Conservation (phyloP, 768 basidiomycete genomes). For the Termitomyces sp. region DNA sequence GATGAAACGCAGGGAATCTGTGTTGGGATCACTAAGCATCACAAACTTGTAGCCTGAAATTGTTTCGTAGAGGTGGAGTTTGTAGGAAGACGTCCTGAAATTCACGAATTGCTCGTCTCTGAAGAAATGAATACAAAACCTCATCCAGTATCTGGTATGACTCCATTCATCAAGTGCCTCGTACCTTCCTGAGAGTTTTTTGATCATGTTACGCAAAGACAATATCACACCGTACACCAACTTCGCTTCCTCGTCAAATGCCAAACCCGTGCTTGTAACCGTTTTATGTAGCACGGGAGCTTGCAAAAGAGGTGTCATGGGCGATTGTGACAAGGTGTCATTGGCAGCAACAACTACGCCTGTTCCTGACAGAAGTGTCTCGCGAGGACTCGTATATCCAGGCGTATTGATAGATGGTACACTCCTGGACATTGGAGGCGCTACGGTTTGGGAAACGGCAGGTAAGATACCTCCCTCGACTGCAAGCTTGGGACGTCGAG, state of each 20-base stretch:
- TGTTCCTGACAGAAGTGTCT: conserved; percentile 57
- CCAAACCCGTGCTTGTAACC: conserved; percentile 49
- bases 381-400: conserved; percentile 51
- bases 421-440: conserved; percentile 24
- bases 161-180: conserved; percentile 7
- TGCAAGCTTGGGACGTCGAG: conserved; percentile 66
- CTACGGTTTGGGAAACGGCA: conserved; percentile 72
- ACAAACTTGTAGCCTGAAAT: conserved; percentile 91
- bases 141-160: background rate
- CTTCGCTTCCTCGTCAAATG: conserved; percentile 97
- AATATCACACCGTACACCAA: conserved; percentile 95
- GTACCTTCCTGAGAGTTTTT: conserved; percentile 85
- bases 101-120: conserved; percentile 91
- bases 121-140: background rate
- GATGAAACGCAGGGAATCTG: conserved; percentile 78
- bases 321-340: conserved; percentile 30
- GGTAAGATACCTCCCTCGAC: conserved; percentile 69
- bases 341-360: conserved; percentile 65
- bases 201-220: conserved; percentile 90
- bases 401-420: conserved; percentile 28
- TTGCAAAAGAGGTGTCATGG: conserved; percentile 31
- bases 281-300: conserved; percentile 24
- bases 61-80: conserved; percentile 90
- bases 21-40: conserved; percentile 82
- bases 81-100: conserved; percentile 90